Base-by-base conservation (phyloP, 164 flowering plant genomes). In the Stephania cephalantha region DNA sequence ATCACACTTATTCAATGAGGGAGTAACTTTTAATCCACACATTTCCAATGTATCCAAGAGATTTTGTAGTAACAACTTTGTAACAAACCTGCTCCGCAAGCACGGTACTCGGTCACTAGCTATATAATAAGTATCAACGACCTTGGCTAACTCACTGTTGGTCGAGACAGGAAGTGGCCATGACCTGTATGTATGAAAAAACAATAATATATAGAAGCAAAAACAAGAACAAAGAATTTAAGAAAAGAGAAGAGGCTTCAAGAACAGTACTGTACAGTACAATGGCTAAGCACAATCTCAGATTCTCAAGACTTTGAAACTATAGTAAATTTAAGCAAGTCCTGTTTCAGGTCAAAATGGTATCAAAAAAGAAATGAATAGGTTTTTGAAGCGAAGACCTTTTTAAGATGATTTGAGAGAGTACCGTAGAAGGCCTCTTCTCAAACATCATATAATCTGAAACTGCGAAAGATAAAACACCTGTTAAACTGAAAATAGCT, bases 381-480 rank as follows among this genome's bases (percentile, higher is more conserved):
- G 71, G 64, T 5, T 12, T 11, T 10, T 2, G 6, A n/a, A 6
- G 18, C 25, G 15, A 74, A 52, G 31, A 7, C 45, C 10, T 50
- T 50, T 35, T 17, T 5, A n/a, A 45, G n/a, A 52, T 42, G 35
- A 44, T 81, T 35, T 72, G 77, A 79, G 80, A 35, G 61, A 71
- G 55, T 52, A 79, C 77, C 71, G 69, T 73, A n/a, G 75, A 75
- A 25, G 69, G 72, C 77, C 80, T 80, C 80, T 78, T 64, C 76
- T 69, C 74, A 18, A 74, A 67, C 68, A 42, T 48, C 53, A 8
- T 48, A 48, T 8, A 8, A 48, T 8, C 9, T 48, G 13, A 48
- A 48, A 12, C 53, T 48, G 1, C 53, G 58, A 11, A 78, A 82
- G 55, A 1, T 52, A 10, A 2, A n/a, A 42, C 20, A 48, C 74